These are phyloP conservation scores for Myxozyma geophila DNA, from an alignment of 805 yeast genomes.

Conservation along the genomic window DNA sequence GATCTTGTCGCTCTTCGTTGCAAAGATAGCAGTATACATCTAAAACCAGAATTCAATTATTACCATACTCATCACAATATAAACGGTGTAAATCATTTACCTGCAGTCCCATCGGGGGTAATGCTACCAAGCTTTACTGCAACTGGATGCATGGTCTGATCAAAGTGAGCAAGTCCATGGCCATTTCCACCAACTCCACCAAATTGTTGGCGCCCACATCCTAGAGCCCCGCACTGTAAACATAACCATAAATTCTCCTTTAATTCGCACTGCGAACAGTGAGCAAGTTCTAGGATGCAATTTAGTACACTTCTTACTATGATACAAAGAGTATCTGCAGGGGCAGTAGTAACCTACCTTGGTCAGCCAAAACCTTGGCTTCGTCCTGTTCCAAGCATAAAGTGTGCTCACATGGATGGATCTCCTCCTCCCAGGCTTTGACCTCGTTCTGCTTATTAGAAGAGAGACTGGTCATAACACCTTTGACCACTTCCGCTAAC, in stretches of 20 bases:
- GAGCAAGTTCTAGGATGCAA: conserved; percentile 31
- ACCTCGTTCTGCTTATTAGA: conserved; percentile 67
- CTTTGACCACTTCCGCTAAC: conserved; percentile 47
- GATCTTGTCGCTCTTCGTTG: conserved; percentile 85
- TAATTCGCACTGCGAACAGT: conserved; percentile 52
- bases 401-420: conserved; percentile 79
- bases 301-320: not conserved
- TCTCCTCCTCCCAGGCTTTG: conserved; percentile 90
- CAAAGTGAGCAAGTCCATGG: conserved; percentile 80
- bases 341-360: conserved; percentile 7
- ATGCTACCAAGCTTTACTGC: conserved; percentile 92
- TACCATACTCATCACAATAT: not conserved
- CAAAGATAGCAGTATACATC: conserved; percentile 90
- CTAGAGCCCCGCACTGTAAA: conserved; percentile 83
- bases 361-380: conserved; percentile 24
- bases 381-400: conserved; percentile 53
- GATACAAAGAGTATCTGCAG: not conserved
- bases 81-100: conserved; percentile 8
- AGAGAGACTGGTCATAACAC: conserved; percentile 62
- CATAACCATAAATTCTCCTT: conserved; percentile 89
- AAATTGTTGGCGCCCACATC: conserved; percentile 93
- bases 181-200: conserved; percentile 95
- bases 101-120: conserved; percentile 66
- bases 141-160: conserved; percentile 66
- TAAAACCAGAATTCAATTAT: not conserved